Base-by-base conservation (phyloP, 164 flowering plant species). In the Buxus sempervirens region DNA sequence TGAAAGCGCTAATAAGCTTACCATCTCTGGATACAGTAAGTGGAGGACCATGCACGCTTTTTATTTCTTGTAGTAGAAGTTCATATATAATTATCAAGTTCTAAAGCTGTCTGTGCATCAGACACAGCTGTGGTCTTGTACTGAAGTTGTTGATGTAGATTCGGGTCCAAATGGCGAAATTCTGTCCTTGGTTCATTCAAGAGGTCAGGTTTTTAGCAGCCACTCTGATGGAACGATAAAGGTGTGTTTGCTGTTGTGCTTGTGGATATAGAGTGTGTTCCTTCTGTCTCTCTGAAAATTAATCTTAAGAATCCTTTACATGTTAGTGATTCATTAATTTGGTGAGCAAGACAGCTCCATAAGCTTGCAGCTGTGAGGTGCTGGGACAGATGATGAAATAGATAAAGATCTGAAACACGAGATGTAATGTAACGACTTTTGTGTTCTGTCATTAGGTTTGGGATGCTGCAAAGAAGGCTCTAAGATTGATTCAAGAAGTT, bases 151-250 rank as follows among this genome's bases (percentile, higher is more conserved):
- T 51, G 90, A 82, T 70, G 12, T 86, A 60, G 90, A 88, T 71
- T 71, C 80, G 28, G 62, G 77, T 70, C 22, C 72, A 67, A 90
- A 84, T 58, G 88, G 90, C 9, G 90, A 88, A 63, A 80, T 86
- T 67, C 72, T 85, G 48, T 79, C 83, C 61, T 65, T 90, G 85
- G 68, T 85, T 74, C 77, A 83, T 72, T 45, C 78, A 10, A 84
- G 79, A 64, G 81, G 84, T 38, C 77, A 78, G 48, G 28, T 88
- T 55, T 69, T 86, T 56, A 90, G 90, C 75, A 77, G 90, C 74
- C 92, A 90, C 76, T 78, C 88, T 60, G 92, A 90, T 80, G 96
- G 90, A 74, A 84, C 89, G 15, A 88, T 90, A 63, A 86, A 88
- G 84, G 96, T 87, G 38, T 58, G 66, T 7, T 56, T 14, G 49